Evolutionary conservation across 306 rosid species (phyloP).

Genomic region (Vigna reflexopilosa): DNA sequence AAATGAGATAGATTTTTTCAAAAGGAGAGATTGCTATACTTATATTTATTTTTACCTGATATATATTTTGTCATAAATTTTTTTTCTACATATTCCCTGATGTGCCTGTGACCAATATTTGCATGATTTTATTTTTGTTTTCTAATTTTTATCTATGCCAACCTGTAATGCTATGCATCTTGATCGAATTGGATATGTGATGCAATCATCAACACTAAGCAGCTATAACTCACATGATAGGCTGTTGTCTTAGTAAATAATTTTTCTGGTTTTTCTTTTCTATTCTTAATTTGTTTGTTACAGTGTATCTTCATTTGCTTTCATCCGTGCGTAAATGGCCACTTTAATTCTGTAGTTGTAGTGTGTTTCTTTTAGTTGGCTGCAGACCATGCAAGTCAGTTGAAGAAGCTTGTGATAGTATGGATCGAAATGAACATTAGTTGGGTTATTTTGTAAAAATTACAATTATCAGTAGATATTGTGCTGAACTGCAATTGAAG

Average conservation of each 20-base stretch:
- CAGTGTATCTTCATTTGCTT: background rate
- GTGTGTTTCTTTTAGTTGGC: no score
- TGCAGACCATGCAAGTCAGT: no score
- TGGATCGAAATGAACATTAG: no score
- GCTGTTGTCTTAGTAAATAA: background rate
- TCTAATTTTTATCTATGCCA: background rate
- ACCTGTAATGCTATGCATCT: background rate
- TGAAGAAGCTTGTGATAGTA: no score
- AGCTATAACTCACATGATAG: background rate
- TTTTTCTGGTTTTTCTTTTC: background rate
- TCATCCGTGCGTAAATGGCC: no score
- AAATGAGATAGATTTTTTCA: background rate
- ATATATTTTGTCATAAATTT: background rate
- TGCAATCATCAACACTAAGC: background rate
- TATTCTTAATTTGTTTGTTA: background rate
- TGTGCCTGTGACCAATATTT: background rate
- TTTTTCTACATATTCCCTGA: background rate
- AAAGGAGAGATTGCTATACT: background rate
- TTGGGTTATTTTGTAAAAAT: background rate
- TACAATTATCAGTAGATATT: background rate
- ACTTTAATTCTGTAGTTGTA: no score
- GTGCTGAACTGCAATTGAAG: constrained; percentile 1
- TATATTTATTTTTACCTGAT: background rate
- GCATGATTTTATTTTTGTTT: background rate
- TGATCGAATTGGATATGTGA: background rate